Evolutionary conservation across 1,284 basidiomycete species (phyloP).

Genomic region (Coniophora puteana): DNA sequence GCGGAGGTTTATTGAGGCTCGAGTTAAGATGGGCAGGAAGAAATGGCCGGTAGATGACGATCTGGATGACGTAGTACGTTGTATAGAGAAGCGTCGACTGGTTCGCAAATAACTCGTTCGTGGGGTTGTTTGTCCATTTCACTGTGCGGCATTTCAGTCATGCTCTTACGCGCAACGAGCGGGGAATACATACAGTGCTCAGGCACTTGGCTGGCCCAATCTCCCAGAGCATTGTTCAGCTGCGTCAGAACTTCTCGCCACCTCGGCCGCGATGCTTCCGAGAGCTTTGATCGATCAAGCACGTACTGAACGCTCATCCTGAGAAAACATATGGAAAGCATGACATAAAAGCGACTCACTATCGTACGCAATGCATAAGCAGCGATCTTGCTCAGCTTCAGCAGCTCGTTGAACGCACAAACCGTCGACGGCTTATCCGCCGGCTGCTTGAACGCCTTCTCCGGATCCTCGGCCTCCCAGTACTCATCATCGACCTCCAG

Average conservation of each 20-base stretch:
- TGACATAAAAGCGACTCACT: constrained; percentile 32
- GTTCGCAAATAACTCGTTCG: constrained; percentile 51
- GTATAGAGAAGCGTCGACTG: constrained; percentile 69
- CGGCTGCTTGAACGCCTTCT: constrained; percentile 60
- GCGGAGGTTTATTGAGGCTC: constrained; percentile 19
- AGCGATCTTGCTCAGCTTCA: constrained; percentile 70
- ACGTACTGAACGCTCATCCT: constrained; percentile 75
- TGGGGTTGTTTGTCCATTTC: constrained; percentile 60
- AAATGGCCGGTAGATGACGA: constrained; percentile 77
- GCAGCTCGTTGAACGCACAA: constrained; percentile 60
- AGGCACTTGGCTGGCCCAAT: constrained; percentile 73
- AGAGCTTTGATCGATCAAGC: constrained; percentile 57
- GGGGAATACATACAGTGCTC: constrained; percentile 48
- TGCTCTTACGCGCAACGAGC: constrained; percentile 3
- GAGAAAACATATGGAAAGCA: constrained; percentile 10
- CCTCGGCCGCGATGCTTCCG: constrained; percentile 45
- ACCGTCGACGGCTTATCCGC: constrained; percentile 55
- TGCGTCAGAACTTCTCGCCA: constrained; percentile 67
- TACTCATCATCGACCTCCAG: constrained; percentile 86
- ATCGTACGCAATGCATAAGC: constrained; percentile 70
- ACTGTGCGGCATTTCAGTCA: constrained; percentile 38
- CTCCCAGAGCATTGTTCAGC: constrained; percentile 64
- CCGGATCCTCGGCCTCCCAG: constrained; percentile 58
- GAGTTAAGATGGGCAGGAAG: constrained; percentile 40
- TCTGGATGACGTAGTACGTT: constrained; percentile 67